Conservation (phyloP, 2,329 filamentous ascomycete genomes). For the Albophoma yamanashiensis region DNA sequence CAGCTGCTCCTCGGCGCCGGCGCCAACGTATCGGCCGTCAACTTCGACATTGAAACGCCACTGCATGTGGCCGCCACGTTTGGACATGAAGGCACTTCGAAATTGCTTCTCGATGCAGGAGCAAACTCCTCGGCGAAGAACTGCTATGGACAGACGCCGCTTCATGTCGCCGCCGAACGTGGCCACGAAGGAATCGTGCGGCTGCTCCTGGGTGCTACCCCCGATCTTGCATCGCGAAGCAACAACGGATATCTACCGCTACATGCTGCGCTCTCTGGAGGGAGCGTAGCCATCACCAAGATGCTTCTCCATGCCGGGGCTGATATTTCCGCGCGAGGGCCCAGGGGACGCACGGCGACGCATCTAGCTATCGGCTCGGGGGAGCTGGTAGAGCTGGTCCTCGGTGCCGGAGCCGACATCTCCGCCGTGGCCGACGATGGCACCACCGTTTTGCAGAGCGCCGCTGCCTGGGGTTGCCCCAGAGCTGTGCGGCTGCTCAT, state of each 20-base stretch:
- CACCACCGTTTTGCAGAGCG: too few species aligned
- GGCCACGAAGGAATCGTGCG: neutral
- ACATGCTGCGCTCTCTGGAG: neutral
- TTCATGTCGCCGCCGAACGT: neutral
- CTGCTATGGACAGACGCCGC: neutral
- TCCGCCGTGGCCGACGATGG: too few species aligned
- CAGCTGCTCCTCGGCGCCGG: neutral
- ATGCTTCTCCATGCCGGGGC: neutral
- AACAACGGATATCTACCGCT: neutral
- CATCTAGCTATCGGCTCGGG: too few species aligned
- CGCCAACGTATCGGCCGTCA: neutral
- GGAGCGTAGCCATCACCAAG: neutral
- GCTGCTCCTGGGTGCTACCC: neutral
- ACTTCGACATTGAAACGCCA: neutral
- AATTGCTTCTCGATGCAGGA: neutral
- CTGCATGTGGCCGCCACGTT: neutral
- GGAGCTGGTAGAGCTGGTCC: too few species aligned
- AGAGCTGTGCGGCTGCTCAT: too few species aligned
- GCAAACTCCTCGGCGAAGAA: neutral
- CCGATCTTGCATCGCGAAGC: neutral
- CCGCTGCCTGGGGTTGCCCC: too few species aligned
- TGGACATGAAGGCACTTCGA: neutral
- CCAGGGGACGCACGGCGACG: too few species aligned
- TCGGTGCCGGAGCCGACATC: too few species aligned
- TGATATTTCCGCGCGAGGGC: too few species aligned